These are phyloP conservation scores for Solanum corneliomulleri DNA, from an alignment of 257 asterid species.

Conservation along the genomic window DNA sequence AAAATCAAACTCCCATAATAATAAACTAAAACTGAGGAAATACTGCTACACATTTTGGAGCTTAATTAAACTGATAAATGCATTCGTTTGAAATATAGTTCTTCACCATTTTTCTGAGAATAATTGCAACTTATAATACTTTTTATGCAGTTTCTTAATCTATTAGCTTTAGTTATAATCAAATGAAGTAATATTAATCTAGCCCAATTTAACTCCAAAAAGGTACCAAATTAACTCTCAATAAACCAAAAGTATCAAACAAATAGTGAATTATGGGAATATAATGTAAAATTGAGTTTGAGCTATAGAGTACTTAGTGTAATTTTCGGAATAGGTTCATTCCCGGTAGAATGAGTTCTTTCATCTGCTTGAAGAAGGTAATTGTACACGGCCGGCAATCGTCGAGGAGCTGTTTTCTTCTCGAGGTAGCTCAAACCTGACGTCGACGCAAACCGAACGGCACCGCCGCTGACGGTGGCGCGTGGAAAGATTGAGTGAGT, in stretches of 20 bases:
- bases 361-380: conserved; percentile 1
- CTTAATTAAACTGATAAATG: not conserved
- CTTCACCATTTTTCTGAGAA: not conserved
- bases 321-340: conserved; percentile 1
- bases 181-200: not conserved
- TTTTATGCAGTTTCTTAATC: not conserved
- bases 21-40: not conserved
- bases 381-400: not conserved
- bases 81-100: not conserved
- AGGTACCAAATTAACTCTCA: not conserved
- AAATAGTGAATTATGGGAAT: not conserved
- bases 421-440: not conserved
- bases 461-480: not conserved
- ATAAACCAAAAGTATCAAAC: not conserved
- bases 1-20: not conserved
- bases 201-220: not conserved
- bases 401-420: conserved; percentile 4
- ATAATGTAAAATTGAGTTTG: not conserved
- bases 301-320: not conserved
- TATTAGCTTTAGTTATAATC: not conserved
- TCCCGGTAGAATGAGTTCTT: not conserved
- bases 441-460: not conserved
- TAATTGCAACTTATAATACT: not conserved
- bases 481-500: not conserved
- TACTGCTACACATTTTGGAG: not conserved